Evolutionary conservation across 768 basidiomycete genomes (phyloP).

Genomic region (Calocybe indica): DNA sequence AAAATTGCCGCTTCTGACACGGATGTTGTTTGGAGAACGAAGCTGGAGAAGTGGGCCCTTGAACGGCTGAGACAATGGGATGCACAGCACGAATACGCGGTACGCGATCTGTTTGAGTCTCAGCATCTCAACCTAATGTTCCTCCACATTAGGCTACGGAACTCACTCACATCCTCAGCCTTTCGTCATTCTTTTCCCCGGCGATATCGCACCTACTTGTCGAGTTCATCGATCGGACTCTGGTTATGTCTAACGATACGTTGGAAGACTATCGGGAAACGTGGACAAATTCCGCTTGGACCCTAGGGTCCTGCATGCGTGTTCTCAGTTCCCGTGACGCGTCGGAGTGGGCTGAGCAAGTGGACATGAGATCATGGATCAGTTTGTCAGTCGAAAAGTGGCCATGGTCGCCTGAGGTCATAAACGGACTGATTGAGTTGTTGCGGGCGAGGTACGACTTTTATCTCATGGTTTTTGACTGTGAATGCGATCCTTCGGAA

Average conservation of each 20-base stretch:
- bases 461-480: neutral
- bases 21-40: constrained; percentile 54
- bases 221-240: constrained; percentile 34
- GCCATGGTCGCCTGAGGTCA: constrained; percentile 50
- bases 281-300: constrained; percentile 42
- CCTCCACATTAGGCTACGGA: constrained; percentile 34
- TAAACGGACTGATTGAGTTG: constrained; percentile 49
- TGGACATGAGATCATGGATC: constrained; percentile 48
- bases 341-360: constrained; percentile 38
- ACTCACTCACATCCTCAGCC: constrained; percentile 46
- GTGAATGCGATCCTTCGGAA: neutral
- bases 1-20: constrained; percentile 42
- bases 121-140: neutral
- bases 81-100: constrained; percentile 23
- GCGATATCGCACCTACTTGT: constrained; percentile 36
- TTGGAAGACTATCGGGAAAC: constrained; percentile 13
- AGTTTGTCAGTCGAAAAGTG: constrained; percentile 40
- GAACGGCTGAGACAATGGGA: constrained; percentile 36
- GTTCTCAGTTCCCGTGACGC: constrained; percentile 38
- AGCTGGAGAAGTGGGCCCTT: constrained; percentile 44
- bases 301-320: constrained; percentile 54
- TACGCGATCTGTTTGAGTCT: constrained; percentile 15
- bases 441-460: constrained; percentile 36
- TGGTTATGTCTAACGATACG: constrained; percentile 23
- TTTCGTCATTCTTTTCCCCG: constrained; percentile 46